Conservation (phyloP, 169 alveolate genomes). For the Fabrea salina region DNA sequence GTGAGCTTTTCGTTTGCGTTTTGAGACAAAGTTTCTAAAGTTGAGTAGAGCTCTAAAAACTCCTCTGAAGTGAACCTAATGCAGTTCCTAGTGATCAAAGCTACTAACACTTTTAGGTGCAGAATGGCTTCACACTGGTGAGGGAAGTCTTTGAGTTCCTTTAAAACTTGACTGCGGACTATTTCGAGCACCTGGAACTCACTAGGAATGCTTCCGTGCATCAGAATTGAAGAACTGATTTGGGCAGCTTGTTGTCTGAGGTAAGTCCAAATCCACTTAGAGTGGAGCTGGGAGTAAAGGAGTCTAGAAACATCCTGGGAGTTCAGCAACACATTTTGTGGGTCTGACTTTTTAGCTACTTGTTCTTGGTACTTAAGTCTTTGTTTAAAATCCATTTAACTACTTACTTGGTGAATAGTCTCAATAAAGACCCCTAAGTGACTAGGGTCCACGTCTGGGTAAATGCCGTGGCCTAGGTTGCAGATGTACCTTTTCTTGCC, state of each 20-base stretch:
- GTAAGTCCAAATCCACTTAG: constrained; percentile 3
- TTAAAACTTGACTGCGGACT: background rate
- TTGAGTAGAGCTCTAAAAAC: background rate
- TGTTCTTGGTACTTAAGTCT: too few relatives aligned
- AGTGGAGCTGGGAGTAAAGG: constrained; percentile 5
- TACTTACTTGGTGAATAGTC: background rate
- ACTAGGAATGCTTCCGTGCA: background rate
- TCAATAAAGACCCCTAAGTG: background rate
- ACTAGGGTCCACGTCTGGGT: constrained; percentile 35
- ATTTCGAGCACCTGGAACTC: background rate
- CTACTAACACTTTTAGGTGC: constrained; percentile 9
- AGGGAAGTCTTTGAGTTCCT: background rate
- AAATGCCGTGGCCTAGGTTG: constrained; percentile 48
- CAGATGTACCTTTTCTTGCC: constrained; percentile 31
- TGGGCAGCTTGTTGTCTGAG: background rate
- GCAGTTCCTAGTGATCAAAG: background rate
- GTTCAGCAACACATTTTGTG: background rate
- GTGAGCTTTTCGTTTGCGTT: background rate
- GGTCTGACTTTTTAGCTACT: background rate
- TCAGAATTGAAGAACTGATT: background rate
- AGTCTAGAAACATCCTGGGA: background rate
- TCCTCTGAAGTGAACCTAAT: constrained; percentile 14
- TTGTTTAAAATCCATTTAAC: too few relatives aligned
- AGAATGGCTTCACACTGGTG: background rate
- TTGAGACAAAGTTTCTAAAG: background rate